These are phyloP conservation scores for Mycena floridula DNA, from an alignment of 768 basidiomycete genomes.

Conservation along the genomic window DNA sequence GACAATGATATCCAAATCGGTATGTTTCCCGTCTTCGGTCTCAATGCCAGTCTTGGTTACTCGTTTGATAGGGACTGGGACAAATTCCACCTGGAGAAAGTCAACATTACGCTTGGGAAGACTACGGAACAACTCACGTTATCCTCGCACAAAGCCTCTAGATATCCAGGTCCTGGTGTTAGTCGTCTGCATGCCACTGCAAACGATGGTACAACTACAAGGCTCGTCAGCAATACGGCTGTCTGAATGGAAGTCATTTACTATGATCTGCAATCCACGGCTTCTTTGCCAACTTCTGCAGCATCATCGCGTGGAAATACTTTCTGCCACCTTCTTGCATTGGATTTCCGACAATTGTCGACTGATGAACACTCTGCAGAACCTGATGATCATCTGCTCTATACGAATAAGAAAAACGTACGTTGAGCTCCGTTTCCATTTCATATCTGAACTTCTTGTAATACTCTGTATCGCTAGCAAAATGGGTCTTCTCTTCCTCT, in stretches of 20 bases:
- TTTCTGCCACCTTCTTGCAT: constrained; percentile 28
- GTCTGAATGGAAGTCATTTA: constrained; percentile 11
- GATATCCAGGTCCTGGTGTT: constrained; percentile 63
- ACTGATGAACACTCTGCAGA: constrained; percentile 30
- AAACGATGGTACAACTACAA: constrained; percentile 53
- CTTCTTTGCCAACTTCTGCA: constrained; percentile 43
- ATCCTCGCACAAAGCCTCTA: constrained; percentile 57
- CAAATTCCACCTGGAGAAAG: constrained; percentile 41
- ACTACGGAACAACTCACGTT: constrained; percentile 33
- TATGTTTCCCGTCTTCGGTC: constrained; percentile 44
- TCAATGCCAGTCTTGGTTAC: constrained; percentile 52
- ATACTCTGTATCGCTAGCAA: constrained; percentile 39
- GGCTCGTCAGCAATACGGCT: not conserved
- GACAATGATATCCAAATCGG: constrained; percentile 53
- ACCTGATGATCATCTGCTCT: not conserved
- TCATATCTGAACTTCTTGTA: constrained; percentile 43
- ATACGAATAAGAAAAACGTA: constrained; percentile 16
- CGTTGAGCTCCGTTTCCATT: constrained; percentile 46
- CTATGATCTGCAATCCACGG: constrained; percentile 56
- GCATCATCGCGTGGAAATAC: constrained; percentile 40
- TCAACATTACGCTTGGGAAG: not conserved
- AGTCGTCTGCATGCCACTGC: constrained; percentile 54
- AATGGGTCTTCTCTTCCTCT: constrained; percentile 42
- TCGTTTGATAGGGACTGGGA: constrained; percentile 41
- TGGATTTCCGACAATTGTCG: constrained; percentile 33